A percentile compares a stretch with the other conserved stretches of the same genome.
Conservation (phyloP, 805 yeast genomes). For the Metschnikowia gruessii region DNA sequence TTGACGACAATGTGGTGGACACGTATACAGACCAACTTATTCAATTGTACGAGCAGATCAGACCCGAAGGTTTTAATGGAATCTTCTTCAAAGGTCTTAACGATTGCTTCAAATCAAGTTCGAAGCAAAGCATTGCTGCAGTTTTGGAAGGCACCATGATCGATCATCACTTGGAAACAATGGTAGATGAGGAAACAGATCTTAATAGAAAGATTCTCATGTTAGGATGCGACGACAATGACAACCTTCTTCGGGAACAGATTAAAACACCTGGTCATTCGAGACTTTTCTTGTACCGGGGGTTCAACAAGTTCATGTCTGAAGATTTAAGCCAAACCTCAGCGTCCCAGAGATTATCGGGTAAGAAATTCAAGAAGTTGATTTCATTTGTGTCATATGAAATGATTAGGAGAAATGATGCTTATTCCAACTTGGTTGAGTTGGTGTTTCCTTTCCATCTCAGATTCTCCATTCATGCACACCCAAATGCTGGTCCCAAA, state of each 20-base stretch:
- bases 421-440: constrained; percentile 61
- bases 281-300: constrained; percentile 51
- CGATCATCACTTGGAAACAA: constrained; percentile 34
- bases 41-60: constrained; percentile 37
- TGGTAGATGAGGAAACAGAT: constrained; percentile 33
- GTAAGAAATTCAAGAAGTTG: constrained; percentile 48
- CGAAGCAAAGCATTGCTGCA: constrained; percentile 15
- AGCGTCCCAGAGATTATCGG: constrained; percentile 37
- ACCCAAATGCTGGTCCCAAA: constrained; percentile 57
- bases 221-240: constrained; percentile 39
- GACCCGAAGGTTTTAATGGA: constrained; percentile 28
- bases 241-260: constrained; percentile 33
- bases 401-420: constrained; percentile 61
- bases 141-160: constrained; percentile 24
- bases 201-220: constrained; percentile 36
- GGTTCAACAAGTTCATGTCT: constrained; percentile 57
- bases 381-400: constrained; percentile 57
- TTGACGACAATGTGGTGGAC: constrained; percentile 54
- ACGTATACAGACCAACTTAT: constrained; percentile 45
- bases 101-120: constrained; percentile 31
- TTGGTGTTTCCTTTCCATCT: constrained; percentile 57
- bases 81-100: constrained; percentile 35
- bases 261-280: constrained; percentile 45
- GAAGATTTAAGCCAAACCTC: constrained; percentile 51
- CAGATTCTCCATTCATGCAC: constrained; percentile 61